Evolutionary conservation across 345 rosid genomes (phyloP).

Genomic region (Murraya koenigii): DNA sequence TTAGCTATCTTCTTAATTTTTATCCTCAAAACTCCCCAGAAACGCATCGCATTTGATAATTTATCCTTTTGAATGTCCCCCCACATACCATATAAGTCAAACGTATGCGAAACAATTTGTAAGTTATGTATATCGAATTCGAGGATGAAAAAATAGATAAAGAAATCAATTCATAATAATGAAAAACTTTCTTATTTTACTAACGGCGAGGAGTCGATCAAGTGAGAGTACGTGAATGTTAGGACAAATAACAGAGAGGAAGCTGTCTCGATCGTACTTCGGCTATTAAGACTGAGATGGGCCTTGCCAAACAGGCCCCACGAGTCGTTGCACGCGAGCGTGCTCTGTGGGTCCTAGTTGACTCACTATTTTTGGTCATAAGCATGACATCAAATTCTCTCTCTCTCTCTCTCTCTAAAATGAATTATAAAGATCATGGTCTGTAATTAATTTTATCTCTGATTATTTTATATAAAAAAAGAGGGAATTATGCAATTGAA

Average conservation of each 20-base stretch:
- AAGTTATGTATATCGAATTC: no score
- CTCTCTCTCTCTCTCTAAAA: neutral
- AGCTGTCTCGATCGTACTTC: constrained; percentile 9
- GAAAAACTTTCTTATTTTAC: neutral
- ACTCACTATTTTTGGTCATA: constrained; percentile 12
- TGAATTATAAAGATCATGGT: neutral
- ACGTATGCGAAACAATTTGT: no score
- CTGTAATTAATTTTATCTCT: neutral
- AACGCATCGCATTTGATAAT: neutral
- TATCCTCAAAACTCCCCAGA: neutral
- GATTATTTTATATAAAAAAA: neutral
- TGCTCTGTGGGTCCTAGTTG: constrained; percentile 39
- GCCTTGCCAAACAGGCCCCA: constrained; percentile 28
- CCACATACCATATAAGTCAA: neutral
- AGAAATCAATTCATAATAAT: no score
- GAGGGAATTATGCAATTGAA: neutral
- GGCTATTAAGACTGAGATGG: constrained; percentile 12
- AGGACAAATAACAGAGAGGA: constrained; percentile 5
- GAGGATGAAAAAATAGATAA: neutral
- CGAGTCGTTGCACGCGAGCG: constrained; percentile 33
- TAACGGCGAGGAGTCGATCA: no score
- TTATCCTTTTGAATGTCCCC: neutral
- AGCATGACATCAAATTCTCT: constrained; percentile 10
- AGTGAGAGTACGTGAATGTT: neutral
- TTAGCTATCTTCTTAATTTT: neutral